Conservation (phyloP, 1,284 basidiomycete genomes). For the Naganishia liquefaciens region DNA sequence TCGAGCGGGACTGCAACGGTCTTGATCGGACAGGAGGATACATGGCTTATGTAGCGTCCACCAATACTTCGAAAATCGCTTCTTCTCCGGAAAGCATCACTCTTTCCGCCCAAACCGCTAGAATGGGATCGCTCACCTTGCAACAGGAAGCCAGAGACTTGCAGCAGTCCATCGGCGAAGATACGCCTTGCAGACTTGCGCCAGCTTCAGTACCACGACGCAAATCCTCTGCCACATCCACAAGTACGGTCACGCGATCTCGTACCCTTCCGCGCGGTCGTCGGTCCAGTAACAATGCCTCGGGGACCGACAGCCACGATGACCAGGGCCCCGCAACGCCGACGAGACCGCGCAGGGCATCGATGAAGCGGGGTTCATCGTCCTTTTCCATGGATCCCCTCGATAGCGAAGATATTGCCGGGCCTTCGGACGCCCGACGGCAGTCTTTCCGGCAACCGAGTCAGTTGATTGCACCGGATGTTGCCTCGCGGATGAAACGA, state of each 20-base stretch:
- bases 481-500: conserved; percentile 57
- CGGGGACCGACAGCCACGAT: conserved; percentile 12
- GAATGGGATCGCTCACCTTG: conserved; percentile 1
- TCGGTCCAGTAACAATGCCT: neutral
- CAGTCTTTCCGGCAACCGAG: conserved; percentile 5
- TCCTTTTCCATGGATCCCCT: conserved; percentile 5
- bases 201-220: conserved; percentile 2
- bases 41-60: neutral
- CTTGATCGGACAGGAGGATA: neutral
- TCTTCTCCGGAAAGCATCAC: neutral
- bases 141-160: neutral
- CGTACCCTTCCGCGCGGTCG: neutral
- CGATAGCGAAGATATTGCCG: neutral
- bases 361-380: neutral
- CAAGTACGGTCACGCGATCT: neutral
- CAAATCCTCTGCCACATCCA: conserved; percentile 7
- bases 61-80: neutral
- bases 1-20: neutral
- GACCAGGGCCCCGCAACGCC: conserved; percentile 2
- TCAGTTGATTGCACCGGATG: conserved; percentile 15
- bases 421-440: neutral
- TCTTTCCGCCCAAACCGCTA: neutral
- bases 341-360: conserved; percentile 9
- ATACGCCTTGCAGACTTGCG: neutral
- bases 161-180: neutral